Base-by-base conservation (phyloP, 352 stramenopile genomes). In the Hyaloperonospora arabidopsidis region DNA sequence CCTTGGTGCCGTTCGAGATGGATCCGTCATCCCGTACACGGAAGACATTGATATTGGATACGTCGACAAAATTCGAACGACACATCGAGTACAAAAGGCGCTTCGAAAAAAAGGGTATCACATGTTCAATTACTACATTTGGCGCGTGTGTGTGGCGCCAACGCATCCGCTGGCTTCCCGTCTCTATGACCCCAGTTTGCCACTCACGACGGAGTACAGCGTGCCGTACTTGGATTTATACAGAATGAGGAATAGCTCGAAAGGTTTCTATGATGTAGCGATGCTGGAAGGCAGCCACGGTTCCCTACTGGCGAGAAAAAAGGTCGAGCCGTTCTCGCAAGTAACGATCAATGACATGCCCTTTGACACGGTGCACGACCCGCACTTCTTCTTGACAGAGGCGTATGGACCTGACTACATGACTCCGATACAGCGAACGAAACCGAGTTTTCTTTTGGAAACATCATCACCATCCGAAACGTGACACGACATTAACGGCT, bases 21-120 rank as follows among this genome's bases (percentile, higher is more conserved):
- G 49, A 0, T 72, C 62, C 32, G 68, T 73, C 34, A 80, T 85
- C 49, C 65, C 72, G 11, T 85, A 72, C 59, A 79, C 72, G 1
- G 72, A 82, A 29, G 74, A 85, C 53, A 65, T 58, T 8, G 74
- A 83, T 50, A 59, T 83, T 21, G 70, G 62, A 0, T 79, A 73
- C 57, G 60, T 63, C 21, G 52, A 59, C 1, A 36, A 36, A 21
- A 19, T 66, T 8, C 29, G 52, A n/a, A 15, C 17, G 17, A 61
- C 49, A 44, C 34, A 56, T 15, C 14, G 52, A 1, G 38, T 69
- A 18, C 28, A 55, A 46, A 44, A 25, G 45, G 38, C 39, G 21
- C 49, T 68, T 63, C 60, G 48, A 52, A 28, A 18, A 11, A 78
- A 77, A 49, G 74, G 74, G 11, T 85, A 81, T 58, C 72, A 79